Evolutionary conservation across 2,329 filamentous ascomycete genomes (phyloP).

Genomic region (Reticulascus tulasneorum): DNA sequence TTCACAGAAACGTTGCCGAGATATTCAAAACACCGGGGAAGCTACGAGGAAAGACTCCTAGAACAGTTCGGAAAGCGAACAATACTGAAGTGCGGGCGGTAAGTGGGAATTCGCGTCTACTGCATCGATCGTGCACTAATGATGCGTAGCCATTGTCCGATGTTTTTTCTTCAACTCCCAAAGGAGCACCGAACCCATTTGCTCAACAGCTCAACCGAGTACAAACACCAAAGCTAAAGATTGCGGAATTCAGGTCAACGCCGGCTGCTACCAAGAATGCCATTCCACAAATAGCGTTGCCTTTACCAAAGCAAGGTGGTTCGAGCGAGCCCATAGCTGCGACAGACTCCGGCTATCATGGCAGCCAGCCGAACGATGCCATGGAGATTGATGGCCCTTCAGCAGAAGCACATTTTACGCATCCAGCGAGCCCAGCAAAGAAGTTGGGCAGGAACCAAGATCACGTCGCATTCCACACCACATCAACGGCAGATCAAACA

Average conservation of each 20-base stretch:
- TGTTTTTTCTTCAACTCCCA: slow-evolving; percentile 53
- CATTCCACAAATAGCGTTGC: slow-evolving; percentile 27
- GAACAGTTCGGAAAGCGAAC: slow-evolving; percentile 61
- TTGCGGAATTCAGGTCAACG: slow-evolving; percentile 41
- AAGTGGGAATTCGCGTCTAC: slow-evolving; percentile 28
- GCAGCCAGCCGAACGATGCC: slow-evolving; percentile 57
- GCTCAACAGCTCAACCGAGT: slow-evolving; percentile 44
- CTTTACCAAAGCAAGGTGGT: slow-evolving; percentile 24
- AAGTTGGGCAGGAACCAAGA: slow-evolving; percentile 6
- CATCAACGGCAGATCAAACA: slow-evolving; percentile 5
- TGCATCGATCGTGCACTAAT: slow-evolving; percentile 20
- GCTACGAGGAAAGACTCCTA: slow-evolving; percentile 75
- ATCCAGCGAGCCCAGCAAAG: slow-evolving; percentile 9
- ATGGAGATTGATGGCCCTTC: slow-evolving; percentile 30
- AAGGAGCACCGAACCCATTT: slow-evolving; percentile 51
- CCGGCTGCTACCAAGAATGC: slow-evolving; percentile 29
- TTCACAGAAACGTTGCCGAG: slow-evolving; percentile 75
- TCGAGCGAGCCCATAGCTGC: slow-evolving; percentile 31
- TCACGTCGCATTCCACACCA: slow-evolving; percentile 13
- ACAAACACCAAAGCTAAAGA: slow-evolving; percentile 55
- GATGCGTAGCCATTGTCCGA: slow-evolving; percentile 52
- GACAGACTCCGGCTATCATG: slow-evolving; percentile 69
- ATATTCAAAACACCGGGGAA: slow-evolving; percentile 94
- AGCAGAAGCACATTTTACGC: slow-evolving; percentile 17
- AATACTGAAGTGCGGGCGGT: slow-evolving; percentile 59